Evolutionary conservation across 164 flowering plant species (phyloP), one percentile per base, ranked within the genome.

Genomic region (Macadamia tetraphylla): DNA sequence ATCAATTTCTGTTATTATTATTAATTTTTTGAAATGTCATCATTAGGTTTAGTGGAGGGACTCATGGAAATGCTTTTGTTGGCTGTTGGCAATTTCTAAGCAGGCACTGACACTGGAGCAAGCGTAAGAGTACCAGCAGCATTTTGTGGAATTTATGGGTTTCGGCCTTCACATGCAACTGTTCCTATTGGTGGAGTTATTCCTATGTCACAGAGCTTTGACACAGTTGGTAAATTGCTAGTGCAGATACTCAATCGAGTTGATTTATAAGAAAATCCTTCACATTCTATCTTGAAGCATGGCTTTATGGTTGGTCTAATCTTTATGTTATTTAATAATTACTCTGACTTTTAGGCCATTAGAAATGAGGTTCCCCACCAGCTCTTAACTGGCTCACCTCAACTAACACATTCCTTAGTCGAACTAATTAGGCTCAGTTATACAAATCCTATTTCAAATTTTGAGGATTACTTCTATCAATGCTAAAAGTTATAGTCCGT

Each of bases 51-150:
- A 5, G 17, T n/a, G 6, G 40, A 35, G 40, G 40, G 40, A 35
- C 40, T 35, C 40, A 35, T 2, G 5, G 3, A 35, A 35, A 35
- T 35, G 40, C 40, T 35, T 35, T 35, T 35, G 40, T 35, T 35
- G 40, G 40, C 40, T 43, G 23, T 62, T 43, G 29, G 42, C n/a
- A 43, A 0, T 62, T 62, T 1, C 17, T 43, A 6, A n/a, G 13
- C 73, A 94, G 98, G 98, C 66, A 88, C 98, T 71, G 98, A 94
- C 71, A 91, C 97, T 59, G 96, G 96, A 77, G 98, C 91, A 74
- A 90, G 97, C 72, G 86, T 90, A 23, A 84, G 97, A 75, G 89
- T 88, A 40, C 98, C 98, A 62, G 89, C 97, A 66, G 83, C 98
- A 44, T 91, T 76, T 61, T 94, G 98, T 80, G 89, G 92, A 58